Evolutionary conservation across 2,329 filamentous ascomycete genomes (phyloP), one percentile per base, ranked within the genome.

Genomic region (Colletotrichum spinosum): DNA sequence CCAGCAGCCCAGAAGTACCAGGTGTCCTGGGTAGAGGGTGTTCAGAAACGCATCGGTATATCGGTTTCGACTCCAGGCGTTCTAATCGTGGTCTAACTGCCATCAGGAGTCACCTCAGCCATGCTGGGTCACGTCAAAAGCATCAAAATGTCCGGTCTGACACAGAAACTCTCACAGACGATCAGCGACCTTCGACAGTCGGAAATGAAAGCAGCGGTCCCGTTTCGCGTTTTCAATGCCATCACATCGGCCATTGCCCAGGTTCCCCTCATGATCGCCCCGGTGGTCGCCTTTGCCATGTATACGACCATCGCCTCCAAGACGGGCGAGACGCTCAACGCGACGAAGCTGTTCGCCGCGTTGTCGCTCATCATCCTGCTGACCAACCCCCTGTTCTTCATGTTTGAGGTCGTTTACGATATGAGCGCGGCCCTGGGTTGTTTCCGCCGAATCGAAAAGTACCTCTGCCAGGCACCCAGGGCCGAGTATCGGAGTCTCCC

Each of bases 121-220:
- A 80, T 84, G 70, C 74, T 86, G 1, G 78, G 78, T 7, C 80
- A 79, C 15, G 84, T 87, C 75, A 86, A 84, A 68, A 80, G 79
- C 12, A 77, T 86, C 60, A 86, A 85, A 69, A 80, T 86, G 68
- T 76, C 81, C 1, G 84, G 83, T 0, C 69, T 86, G 10, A 79
- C 78, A 38, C 72, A 79, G n/a, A 76, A 77, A 10, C 81, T 70
- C 75, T 72, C 70, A 34, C 25, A 55, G 2, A 63, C 67, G 7
- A 66, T 74, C 15, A 56, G 69, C 1, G 60, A 65, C 6, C 39
- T 72, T 17, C 68, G 72, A 8, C 56, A 59, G 4, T 45, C 34
- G 9, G 73, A 75, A 42, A 61, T 74, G 13, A 56, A 65, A 67
- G 67, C 33, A 34, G 72, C 72, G 2, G 67, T 67, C 12, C 69